Evolutionary conservation across 345 rosid genomes (phyloP), one percentile per base, ranked within the genome.

Genomic region (Brassica nigra): DNA sequence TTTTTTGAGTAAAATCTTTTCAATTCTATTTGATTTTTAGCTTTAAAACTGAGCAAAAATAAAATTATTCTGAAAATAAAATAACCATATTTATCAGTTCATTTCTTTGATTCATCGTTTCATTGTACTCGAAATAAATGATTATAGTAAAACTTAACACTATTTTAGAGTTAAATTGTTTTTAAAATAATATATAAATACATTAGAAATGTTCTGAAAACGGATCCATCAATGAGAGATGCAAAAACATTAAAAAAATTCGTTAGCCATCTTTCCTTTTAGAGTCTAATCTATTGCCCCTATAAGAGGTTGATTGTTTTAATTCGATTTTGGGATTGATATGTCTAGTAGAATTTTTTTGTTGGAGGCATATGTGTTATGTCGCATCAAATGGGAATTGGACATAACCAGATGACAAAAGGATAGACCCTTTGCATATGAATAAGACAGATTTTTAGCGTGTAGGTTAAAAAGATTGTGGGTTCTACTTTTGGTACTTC

Each of bases 401-500:
- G 61, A 80, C 74, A 68, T 73, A 11, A 42, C 23, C 65, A 79
- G 57, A 73, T 79, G 73, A 61, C 63, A 47, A 49, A 74, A 49
- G 33, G 1, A 73, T 27, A 79, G 78, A 73, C 64, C 23, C 70
- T 73, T 59, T 79, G 69, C 30, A 20, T 74, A 52, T 74, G 83
- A 74, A 62, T 74, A 52, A 62, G 83, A 74, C 78, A 79, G 47
- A 12, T 68, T 34, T 62, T 16, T 74, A 74, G 78, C 77, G 83
- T 74, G 70, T 74, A 62, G 68, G 78, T 74, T 80, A 74, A 49
- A 80, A 74, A 67, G 78, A 67, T 73, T 67, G 81, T 78, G 77
- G 81, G 81, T 78, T 78, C 81, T 78, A 72, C 77, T 78, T 72
- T 72, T 78, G 62, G 67, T 42, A 71, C 7, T 72, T 72, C 73